Conservation (phyloP, 2,329 filamentous ascomycete species). For the Paramyrothecium sp. region DNA sequence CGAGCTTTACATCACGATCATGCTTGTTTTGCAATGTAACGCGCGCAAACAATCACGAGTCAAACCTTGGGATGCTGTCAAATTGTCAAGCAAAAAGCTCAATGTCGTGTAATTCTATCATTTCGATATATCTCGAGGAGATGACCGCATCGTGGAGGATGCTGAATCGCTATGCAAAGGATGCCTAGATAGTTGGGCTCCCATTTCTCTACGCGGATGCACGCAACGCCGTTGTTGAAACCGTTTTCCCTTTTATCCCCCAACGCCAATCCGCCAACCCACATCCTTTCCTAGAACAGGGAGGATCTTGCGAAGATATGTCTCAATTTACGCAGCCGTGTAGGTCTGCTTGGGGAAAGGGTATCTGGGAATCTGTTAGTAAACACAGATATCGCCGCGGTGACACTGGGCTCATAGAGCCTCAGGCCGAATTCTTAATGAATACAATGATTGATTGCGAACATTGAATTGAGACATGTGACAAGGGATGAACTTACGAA, state of each 20-base stretch:
- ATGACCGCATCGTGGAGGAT: slow-evolving; percentile 42
- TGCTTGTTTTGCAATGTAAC: background rate
- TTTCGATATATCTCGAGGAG: slow-evolving; percentile 22
- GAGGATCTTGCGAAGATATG: background rate
- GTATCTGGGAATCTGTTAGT: slow-evolving; percentile 52
- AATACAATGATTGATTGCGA: slow-evolving; percentile 1
- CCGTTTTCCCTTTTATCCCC: slow-evolving; percentile 38
- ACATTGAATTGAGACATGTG: slow-evolving; percentile 3
- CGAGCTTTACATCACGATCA: background rate
- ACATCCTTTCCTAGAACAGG: slow-evolving; percentile 19
- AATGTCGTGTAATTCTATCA: slow-evolving; percentile 7
- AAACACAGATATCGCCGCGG: background rate
- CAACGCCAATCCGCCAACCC: slow-evolving; percentile 36
- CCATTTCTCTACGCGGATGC: slow-evolving; percentile 23
- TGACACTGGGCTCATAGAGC: slow-evolving; percentile 4
- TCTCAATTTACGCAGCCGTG: slow-evolving; percentile 36
- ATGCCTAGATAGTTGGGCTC: slow-evolving; percentile 17
- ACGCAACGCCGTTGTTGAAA: slow-evolving; percentile 54
- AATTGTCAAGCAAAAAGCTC: background rate
- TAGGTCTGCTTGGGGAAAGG: slow-evolving; percentile 82
- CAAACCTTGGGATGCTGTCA: background rate
- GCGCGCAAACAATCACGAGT: too few species aligned
- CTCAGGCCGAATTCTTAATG: slow-evolving; percentile 10
- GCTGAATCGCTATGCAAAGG: slow-evolving; percentile 31
- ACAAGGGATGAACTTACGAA: slow-evolving; percentile 65